Conservation (phyloP, 805 yeast genomes). For the Teunomyces lycoperdinae region DNA sequence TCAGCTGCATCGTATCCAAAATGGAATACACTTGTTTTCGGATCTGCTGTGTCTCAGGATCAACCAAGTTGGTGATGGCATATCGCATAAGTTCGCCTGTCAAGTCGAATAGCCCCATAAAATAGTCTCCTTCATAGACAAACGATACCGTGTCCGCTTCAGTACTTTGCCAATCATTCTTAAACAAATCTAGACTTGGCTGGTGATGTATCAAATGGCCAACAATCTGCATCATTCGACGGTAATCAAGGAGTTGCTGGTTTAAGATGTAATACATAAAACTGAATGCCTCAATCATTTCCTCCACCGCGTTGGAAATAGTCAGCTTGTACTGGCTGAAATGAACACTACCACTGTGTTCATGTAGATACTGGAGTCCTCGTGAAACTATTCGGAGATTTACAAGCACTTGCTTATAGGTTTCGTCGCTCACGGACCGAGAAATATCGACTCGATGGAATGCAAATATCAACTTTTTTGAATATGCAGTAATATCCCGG, state of each 20-base stretch:
- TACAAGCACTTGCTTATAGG: conserved; percentile 10
- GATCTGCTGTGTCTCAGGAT: not conserved
- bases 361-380: not conserved
- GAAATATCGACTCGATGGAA: conserved; percentile 16
- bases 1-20: conserved; percentile 15
- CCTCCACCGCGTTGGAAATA: conserved; percentile 24
- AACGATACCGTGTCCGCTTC: conserved; percentile 4
- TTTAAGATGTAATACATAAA: conserved; percentile 17
- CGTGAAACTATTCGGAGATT: conserved; percentile 11
- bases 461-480: conserved; percentile 33
- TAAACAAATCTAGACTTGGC: not conserved
- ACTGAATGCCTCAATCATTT: conserved; percentile 26
- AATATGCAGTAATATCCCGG: conserved; percentile 36
- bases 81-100: conserved; percentile 44
- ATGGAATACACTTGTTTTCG: not conserved
- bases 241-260: conserved; percentile 12
- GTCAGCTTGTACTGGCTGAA: conserved; percentile 15
- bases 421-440: not conserved
- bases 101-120: conserved; percentile 40
- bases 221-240: conserved; percentile 6
- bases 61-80: conserved; percentile 27
- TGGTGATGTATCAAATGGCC: not conserved
- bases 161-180: not conserved
- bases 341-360: conserved; percentile 8
- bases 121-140: conserved; percentile 26